Conservation (phyloP, 139 green algal genomes). For the Chlorella sp. region DNA sequence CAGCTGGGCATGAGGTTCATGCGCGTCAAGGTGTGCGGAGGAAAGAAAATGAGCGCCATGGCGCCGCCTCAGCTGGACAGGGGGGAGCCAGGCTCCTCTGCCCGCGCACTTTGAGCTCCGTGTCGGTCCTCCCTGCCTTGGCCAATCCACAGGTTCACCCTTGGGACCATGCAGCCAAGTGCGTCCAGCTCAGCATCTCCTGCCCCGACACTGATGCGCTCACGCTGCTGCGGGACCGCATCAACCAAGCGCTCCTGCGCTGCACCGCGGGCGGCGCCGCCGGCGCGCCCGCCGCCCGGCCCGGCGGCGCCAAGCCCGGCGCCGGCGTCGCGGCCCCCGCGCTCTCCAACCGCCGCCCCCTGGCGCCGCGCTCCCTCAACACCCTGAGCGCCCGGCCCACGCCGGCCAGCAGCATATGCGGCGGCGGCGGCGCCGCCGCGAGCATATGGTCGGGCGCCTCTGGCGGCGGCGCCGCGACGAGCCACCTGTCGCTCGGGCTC, state of each 20-base stretch:
- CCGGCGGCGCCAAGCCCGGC: background rate
- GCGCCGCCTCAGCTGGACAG: no score
- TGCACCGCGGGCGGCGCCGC: background rate
- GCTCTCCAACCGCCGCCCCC: background rate
- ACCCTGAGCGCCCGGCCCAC: background rate
- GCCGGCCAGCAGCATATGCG: background rate
- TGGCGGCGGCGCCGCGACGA: background rate
- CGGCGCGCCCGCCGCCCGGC: background rate
- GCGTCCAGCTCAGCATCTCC: constrained; percentile 26
- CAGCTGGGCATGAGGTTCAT: constrained; percentile 45
- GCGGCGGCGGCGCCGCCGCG: background rate
- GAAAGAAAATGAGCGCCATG: no score
- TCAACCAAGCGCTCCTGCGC: constrained; percentile 8
- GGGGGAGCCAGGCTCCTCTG: constrained; percentile 24
- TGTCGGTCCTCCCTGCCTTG: background rate
- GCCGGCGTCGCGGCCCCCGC: no score
- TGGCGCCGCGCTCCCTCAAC: constrained; percentile 26
- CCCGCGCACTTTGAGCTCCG: background rate
- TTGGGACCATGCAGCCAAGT: constrained; percentile 1
- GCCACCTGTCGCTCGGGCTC: background rate
- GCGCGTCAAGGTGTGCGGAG: no score
- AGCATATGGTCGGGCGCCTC: background rate
- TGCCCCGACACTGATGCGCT: background rate
- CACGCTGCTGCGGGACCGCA: background rate
- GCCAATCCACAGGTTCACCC: background rate